These are phyloP conservation scores for Aspergillus ruber DNA, from an alignment of 2,329 filamentous ascomycete species.

Conservation along the genomic window DNA sequence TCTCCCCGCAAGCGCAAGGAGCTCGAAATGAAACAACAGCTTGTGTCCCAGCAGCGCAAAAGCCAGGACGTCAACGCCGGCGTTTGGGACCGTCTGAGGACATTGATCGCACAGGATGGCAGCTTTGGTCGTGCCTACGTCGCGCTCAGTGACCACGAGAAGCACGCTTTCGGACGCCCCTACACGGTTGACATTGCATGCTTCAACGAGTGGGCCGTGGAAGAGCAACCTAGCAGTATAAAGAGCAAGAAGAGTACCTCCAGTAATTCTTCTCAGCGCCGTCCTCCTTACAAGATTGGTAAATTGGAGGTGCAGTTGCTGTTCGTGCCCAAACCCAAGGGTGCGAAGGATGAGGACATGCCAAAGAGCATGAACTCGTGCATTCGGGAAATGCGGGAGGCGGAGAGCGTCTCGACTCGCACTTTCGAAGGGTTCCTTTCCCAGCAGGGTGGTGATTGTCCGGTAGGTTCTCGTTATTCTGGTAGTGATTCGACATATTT, in stretches of 20 bases:
- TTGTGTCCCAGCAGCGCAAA: constrained; percentile 73
- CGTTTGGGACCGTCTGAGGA: constrained; percentile 78
- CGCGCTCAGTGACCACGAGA: constrained; percentile 86
- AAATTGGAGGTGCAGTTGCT: constrained; percentile 90
- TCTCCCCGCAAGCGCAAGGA: constrained; percentile 97
- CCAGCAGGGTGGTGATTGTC: constrained; percentile 95
- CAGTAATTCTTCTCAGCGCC: constrained; percentile 53
- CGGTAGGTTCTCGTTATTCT: constrained; percentile 56
- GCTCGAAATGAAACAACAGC: constrained; percentile 73
- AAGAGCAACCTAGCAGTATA: constrained; percentile 77
- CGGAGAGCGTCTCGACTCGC: constrained; percentile 70
- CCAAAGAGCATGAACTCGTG: constrained; percentile 99
- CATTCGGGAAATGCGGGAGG: constrained; percentile 85
- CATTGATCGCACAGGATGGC: constrained; percentile 80
- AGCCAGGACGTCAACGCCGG: constrained; percentile 50
- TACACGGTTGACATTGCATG: constrained; percentile 83
- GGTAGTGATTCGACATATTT: not conserved
- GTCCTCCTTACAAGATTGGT: constrained; percentile 92
- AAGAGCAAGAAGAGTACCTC: constrained; percentile 80
- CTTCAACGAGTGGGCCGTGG: constrained; percentile 98
- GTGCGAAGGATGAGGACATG: constrained; percentile 86
- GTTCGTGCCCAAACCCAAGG: constrained; percentile 88
- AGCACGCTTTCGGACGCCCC: constrained; percentile 78
- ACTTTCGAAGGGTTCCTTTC: constrained; percentile 85
- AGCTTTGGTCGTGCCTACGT: constrained; percentile 94